Percentiles rank a stretch among this genome's conserved stretches.
Evolutionary conservation across 306 rosid genomes (phyloP).

Genomic region (Comarum palustre): DNA sequence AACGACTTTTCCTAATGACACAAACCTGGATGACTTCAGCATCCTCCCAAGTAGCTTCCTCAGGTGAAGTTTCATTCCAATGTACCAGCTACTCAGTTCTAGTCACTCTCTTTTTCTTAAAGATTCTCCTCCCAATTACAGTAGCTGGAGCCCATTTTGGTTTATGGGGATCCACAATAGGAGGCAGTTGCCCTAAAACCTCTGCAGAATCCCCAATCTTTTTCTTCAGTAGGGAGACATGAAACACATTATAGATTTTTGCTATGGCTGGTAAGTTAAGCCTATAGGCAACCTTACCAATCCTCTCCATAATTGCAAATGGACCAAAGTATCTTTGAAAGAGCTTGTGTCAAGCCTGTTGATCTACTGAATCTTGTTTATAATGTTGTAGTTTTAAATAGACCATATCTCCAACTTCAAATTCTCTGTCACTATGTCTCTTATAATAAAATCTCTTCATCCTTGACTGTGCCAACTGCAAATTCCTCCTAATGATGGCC

Average conservation of each 20-base stretch:
- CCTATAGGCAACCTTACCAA: neutral
- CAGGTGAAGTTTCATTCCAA: neutral
- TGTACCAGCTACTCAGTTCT: conserved; percentile 32
- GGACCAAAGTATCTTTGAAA: conserved; percentile 46
- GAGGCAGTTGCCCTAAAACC: no score
- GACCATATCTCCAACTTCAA: neutral
- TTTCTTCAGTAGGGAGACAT: neutral
- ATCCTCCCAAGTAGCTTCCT: no score
- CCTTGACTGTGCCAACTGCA: neutral
- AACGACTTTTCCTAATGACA: no score
- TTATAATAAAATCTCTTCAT: neutral
- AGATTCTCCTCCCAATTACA: no score
- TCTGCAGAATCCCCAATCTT: neutral
- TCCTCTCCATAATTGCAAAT: conserved; percentile 22
- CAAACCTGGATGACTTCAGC: no score
- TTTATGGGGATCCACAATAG: no score
- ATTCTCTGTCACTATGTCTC: neutral
- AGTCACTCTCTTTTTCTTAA: conserved; percentile 14
- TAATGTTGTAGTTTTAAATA: neutral
- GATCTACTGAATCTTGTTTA: no score
- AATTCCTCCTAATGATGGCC: neutral
- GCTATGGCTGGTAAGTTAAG: neutral
- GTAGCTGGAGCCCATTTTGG: no score
- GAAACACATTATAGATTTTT: neutral
- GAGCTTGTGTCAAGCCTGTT: no score